phyloP scores from a whole-genome alignment of 768 basidiomycete genomes.

The Lactarius tabidus region DNA sequence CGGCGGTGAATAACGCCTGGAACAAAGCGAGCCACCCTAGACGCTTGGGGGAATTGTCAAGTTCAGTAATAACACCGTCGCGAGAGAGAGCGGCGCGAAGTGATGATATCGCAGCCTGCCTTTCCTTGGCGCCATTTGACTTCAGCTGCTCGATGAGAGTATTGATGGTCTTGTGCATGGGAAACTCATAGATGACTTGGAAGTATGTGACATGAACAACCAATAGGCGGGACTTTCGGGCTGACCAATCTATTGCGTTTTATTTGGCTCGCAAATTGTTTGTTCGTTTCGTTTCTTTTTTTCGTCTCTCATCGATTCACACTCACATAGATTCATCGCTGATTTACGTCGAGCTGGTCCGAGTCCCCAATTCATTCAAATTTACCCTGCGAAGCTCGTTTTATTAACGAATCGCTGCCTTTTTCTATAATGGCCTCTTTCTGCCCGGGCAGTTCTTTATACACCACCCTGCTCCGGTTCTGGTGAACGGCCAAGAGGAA shows the following conservation, averaged over 20 bases:
- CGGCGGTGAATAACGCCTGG: constrained; percentile 65
- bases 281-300: neutral
- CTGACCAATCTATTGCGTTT: constrained; percentile 15
- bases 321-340: too few species aligned
- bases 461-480: constrained; percentile 28
- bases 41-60: constrained; percentile 38
- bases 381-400: neutral
- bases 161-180: constrained; percentile 42
- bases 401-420: neutral
- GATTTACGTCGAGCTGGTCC: neutral
- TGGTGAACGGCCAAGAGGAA: constrained; percentile 28
- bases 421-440: constrained; percentile 24
- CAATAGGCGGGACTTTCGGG: neutral
- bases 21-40: constrained; percentile 63
- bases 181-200: constrained; percentile 11
- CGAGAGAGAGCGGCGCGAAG: constrained; percentile 51
- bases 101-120: constrained; percentile 56
- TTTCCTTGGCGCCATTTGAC: constrained; percentile 64
- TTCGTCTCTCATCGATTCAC: neutral
- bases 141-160: constrained; percentile 48
- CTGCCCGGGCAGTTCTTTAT: constrained; percentile 28
- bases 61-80: constrained; percentile 41
- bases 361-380: neutral
- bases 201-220: neutral
- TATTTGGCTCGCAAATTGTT: constrained; percentile 8